These are phyloP conservation scores for Annulohypoxylon stygium DNA, from an alignment of 495 filamentous ascomycete genomes.

Conservation along the genomic window DNA sequence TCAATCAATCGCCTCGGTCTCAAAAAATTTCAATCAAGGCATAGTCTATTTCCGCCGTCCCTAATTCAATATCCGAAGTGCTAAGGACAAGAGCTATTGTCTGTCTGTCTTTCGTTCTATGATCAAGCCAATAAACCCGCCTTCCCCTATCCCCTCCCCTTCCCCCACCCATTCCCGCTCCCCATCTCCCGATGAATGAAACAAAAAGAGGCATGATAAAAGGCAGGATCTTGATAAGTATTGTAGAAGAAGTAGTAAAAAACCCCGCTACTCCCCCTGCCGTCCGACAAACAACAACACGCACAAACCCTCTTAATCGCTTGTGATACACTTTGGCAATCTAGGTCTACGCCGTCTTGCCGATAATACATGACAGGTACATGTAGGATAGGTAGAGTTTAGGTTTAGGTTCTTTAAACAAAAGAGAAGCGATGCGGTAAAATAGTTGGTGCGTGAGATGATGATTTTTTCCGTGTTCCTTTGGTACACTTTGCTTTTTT, in stretches of 20 bases:
- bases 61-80: constrained; percentile 19
- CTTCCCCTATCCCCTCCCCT: neutral
- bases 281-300: neutral
- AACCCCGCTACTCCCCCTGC: constrained; percentile 7
- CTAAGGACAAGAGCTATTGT: constrained; percentile 10
- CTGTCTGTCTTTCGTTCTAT: constrained; percentile 3
- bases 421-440: constrained; percentile 45
- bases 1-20: neutral
- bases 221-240: neutral
- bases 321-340: constrained; percentile 40
- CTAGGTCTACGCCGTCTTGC: constrained; percentile 1
- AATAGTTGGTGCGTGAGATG: neutral
- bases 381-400: neutral
- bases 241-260: constrained; percentile 5
- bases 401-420: constrained; percentile 30
- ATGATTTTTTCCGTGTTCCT: neutral
- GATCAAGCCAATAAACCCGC: neutral
- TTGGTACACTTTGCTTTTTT: constrained; percentile 22
- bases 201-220: neutral
- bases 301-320: constrained; percentile 29
- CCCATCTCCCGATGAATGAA: neutral
- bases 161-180: neutral
- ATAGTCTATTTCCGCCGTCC: constrained; percentile 35
- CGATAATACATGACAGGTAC: constrained; percentile 26
- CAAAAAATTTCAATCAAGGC: constrained; percentile 1